Base-by-base conservation (phyloP, 2,329 filamentous ascomycete genomes). In the Sclerotinia nivalis region DNA sequence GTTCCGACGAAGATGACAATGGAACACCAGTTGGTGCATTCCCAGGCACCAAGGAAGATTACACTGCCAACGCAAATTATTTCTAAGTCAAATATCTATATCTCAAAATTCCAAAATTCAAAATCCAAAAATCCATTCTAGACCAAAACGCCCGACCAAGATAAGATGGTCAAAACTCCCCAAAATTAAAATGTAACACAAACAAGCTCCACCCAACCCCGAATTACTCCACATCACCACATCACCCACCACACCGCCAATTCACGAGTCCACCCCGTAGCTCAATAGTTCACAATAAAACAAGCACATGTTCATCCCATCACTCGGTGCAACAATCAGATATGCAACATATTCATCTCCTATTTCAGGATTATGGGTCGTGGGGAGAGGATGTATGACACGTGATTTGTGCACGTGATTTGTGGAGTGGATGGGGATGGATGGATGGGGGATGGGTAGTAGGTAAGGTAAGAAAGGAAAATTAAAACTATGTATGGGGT, bases 11-110 rank as follows among this genome's bases (percentile, higher is more conserved):
- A 3, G 75, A 77, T 37, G 71, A 69, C 67, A 52, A 62, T 13
- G 50, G 52, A 18, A 47, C 55, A 22, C 81, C 82, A 8, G 80
- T 82, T 20, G 85, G 86, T 4, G 83, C 84, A 0, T 88, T 85
- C 72, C 85, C 86, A 5, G 85, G 84, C 10, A 82, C 82, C 0
- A 77, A 79, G 40, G 76, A 75, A 4, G 81, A 84, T 45, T 83
- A 83, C 74, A 72, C 78, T 34, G 71, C 76, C 4, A 73, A 69
- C 47, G 68, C 74, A n/a, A 73, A 73, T 60, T 78, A 77, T 71
- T 78, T 75, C 66, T 78, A 31, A 66, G 37, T 28, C 8, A 40
- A 12, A n/a, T 13, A 13, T 25, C 47, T 28, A 25, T 22, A 31
- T 69, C 12, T 64, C 34, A 15, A 43, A 34, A 6, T 34, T 34